Base-by-base conservation (phyloP, 441 rosid genomes). In the Erodium chrysanthum region DNA sequence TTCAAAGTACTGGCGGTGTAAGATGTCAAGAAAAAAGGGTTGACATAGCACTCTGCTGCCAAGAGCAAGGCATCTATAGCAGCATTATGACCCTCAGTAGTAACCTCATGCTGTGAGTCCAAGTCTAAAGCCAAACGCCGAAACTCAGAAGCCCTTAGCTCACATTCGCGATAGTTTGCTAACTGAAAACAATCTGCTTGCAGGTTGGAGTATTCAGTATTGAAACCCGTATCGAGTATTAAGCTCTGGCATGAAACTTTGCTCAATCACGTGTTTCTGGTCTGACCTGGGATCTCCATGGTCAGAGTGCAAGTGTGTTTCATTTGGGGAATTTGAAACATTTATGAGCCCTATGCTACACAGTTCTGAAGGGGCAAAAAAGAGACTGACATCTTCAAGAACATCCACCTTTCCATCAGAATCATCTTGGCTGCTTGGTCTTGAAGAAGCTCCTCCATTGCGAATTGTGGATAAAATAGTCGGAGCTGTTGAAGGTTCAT, bases 1-100 rank as follows among this genome's bases (percentile, higher is more conserved):
- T 67, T 73, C 65, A 74, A 78, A 70, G 82, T 63, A 71, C 81
- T 58, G 73, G 82, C 75, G 64, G 69, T 75, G 65, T 78, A 78
- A 33, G 92, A 85, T 68, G 73, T 78, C 84, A 88, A 76, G 73
- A 90, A 90, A 76, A 83, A 88, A 1, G 96, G 95, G 76, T 88
- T 90, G 76, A 90, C 84, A 73, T 90, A 86, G 78, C 96, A 90
- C 81, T 90, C 96, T 56, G 95, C 96, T 54, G 96, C 95, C 81
- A 87, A 78, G 69, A 90, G 91, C 77, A 90, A 79, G 71, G 96
- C 95, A 84, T 88, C 95, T 21, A 90, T 76, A 67, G 91, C 83
- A 75, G 92, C 96, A 76, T 88, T 85, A 76, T 90, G 96, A 75
- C 89, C 82, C 82, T 88, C 95, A 70, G 61, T 59, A 33, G 87